Conservation (phyloP, 257 asterid species). For the Vinca minor region DNA sequence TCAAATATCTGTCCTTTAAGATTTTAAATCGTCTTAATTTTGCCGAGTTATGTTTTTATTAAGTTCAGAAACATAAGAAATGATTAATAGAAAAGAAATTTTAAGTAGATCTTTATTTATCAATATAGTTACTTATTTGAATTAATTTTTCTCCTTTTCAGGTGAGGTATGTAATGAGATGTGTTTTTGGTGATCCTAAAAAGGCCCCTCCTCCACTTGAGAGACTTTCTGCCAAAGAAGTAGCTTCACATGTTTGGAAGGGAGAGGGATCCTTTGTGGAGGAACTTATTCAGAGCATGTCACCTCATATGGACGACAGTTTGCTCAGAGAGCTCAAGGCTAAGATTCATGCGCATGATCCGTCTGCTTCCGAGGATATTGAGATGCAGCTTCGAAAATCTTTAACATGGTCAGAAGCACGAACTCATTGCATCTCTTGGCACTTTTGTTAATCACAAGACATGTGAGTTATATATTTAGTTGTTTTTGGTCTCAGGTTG, state of each 20-base stretch:
- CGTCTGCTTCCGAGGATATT: conserved; percentile 58
- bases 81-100: background rate
- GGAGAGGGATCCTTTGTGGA: conserved; percentile 91
- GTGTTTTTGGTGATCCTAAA: conserved; percentile 90
- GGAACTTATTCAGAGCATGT: conserved; percentile 66
- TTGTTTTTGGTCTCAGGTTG: conserved; percentile 50
- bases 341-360: conserved; percentile 72
- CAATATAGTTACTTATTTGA: background rate
- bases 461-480: conserved; percentile 7
- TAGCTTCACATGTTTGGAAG: conserved; percentile 69
- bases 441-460: background rate
- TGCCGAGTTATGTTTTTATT: background rate
- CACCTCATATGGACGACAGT: conserved; percentile 80
- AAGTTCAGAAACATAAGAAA: background rate
- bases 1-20: background rate
- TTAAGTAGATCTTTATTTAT: background rate
- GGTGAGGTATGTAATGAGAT: conserved; percentile 96
- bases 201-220: conserved; percentile 92
- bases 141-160: conserved; percentile 17
- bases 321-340: conserved; percentile 60
- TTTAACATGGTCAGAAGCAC: conserved; percentile 62
- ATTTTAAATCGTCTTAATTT: background rate
- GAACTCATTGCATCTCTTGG: background rate
- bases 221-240: conserved; percentile 71
- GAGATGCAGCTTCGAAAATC: conserved; percentile 64